Percentiles rank a stretch among this genome's conserved stretches.
These are phyloP conservation scores for Apiosordaria backusii DNA, from an alignment of 495 filamentous ascomycete genomes.

Conservation along the genomic window DNA sequence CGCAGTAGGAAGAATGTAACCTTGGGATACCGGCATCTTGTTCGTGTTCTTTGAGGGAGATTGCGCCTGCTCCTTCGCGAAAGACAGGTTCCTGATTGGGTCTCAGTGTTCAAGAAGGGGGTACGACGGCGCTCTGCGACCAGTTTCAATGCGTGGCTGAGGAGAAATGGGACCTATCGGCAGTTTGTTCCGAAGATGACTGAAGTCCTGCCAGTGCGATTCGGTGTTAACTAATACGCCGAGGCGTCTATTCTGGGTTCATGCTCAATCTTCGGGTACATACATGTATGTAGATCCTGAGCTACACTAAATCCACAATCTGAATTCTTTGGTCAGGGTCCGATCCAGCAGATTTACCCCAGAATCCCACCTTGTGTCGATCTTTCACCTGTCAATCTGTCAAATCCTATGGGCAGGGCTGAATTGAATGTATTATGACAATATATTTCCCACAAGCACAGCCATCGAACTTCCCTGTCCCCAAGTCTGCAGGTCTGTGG, in stretches of 20 bases:
- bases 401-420: not conserved
- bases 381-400: not conserved
- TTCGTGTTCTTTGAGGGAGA: conserved; percentile 1
- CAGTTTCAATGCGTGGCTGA: not conserved
- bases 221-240: not conserved
- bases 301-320: not conserved
- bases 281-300: not conserved
- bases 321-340: not conserved
- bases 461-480: not conserved
- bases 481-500: not conserved
- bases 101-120: not conserved
- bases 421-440: not conserved
- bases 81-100: not conserved
- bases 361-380: not conserved
- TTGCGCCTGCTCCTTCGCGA: conserved; percentile 4
- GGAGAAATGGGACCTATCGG: not conserved
- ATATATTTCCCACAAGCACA: not conserved
- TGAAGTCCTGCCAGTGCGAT: not conserved
- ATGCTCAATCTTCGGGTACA: not conserved
- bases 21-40: not conserved
- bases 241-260: not conserved
- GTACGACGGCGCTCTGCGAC: not conserved
- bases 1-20: not conserved
- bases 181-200: not conserved
- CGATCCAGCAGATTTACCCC: not conserved